phyloP scores from a whole-genome alignment of 2,329 filamentous ascomycete species.

The Penicillium digitatum region DNA sequence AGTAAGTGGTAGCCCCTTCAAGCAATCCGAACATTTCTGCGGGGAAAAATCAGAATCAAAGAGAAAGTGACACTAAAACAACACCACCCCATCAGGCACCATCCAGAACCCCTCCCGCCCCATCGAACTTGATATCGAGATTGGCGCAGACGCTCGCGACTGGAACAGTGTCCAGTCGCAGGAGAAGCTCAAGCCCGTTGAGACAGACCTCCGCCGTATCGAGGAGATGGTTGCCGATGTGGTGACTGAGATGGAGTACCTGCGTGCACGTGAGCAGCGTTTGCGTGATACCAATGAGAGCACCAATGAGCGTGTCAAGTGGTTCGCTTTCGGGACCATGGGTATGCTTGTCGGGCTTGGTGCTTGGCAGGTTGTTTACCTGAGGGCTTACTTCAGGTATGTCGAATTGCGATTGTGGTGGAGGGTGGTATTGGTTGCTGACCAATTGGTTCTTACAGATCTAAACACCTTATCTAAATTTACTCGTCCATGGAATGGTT shows the following conservation, averaged over 20 bases:
- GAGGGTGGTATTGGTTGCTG: background rate
- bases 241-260: slow-evolving; percentile 93
- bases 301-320: slow-evolving; percentile 97
- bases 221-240: slow-evolving; percentile 88
- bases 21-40: background rate
- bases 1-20: slow-evolving; percentile 51
- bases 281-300: slow-evolving; percentile 98
- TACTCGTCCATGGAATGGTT: slow-evolving; percentile 10
- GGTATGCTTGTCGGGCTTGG: slow-evolving; percentile 84
- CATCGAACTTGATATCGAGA: slow-evolving; percentile 90
- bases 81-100: slow-evolving; percentile 25
- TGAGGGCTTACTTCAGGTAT: slow-evolving; percentile 92
- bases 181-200: slow-evolving; percentile 96
- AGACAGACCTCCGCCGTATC: slow-evolving; percentile 87
- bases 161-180: slow-evolving; percentile 94
- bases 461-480: slow-evolving; percentile 64
- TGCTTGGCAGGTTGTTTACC: slow-evolving; percentile 95
- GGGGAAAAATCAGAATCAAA: background rate
- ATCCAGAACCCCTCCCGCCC: slow-evolving; percentile 58
- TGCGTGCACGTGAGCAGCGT: slow-evolving; percentile 85
- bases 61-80: background rate
- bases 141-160: slow-evolving; percentile 94
- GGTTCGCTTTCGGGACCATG: slow-evolving; percentile 94
- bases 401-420: slow-evolving; percentile 17
- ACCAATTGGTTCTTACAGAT: slow-evolving; percentile 42